Percentiles rank a stretch among this genome's conserved stretches.
phyloP scores from a whole-genome alignment of 768 basidiomycete genomes.

The Hygrocybe punicea region DNA sequence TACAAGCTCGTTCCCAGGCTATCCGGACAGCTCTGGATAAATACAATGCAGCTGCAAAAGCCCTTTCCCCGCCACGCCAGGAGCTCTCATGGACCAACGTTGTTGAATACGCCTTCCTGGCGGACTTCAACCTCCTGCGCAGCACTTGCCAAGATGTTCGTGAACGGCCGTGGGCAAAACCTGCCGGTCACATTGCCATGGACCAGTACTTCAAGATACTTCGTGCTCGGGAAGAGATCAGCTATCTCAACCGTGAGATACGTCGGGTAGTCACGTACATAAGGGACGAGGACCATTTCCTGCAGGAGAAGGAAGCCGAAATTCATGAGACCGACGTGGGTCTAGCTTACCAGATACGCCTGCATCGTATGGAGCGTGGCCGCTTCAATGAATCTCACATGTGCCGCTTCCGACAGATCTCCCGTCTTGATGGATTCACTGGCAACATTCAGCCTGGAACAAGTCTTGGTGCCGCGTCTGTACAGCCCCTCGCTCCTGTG shows the following conservation, averaged over 20 bases:
- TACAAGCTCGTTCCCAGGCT: slow-evolving; percentile 21
- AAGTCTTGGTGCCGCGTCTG: not conserved
- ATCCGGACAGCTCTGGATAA: slow-evolving; percentile 21
- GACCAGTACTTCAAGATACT: slow-evolving; percentile 19
- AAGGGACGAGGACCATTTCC: slow-evolving; percentile 5
- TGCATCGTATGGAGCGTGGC: slow-evolving; percentile 2
- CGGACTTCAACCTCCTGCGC: slow-evolving; percentile 23
- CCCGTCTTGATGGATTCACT: slow-evolving; percentile 9
- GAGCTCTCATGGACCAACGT: slow-evolving; percentile 25
- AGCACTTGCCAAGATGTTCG: slow-evolving; percentile 19
- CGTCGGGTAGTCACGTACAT: slow-evolving; percentile 17
- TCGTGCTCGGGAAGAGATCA: slow-evolving; percentile 25
- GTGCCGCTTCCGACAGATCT: slow-evolving; percentile 7
- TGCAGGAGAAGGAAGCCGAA: not conserved
- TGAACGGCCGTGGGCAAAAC: slow-evolving; percentile 14
- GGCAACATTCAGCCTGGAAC: slow-evolving; percentile 2
- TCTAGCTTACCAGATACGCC: slow-evolving; percentile 12
- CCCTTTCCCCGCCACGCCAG: slow-evolving; percentile 13
- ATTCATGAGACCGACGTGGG: not conserved
- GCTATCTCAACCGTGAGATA: slow-evolving; percentile 22
- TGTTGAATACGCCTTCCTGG: slow-evolving; percentile 22
- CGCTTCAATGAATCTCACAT: slow-evolving; percentile 10
- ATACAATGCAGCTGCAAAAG: slow-evolving; percentile 24
- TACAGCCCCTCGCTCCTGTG: too few relatives aligned
- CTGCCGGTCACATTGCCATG: slow-evolving; percentile 13